Evolutionary conservation across 768 basidiomycete species (phyloP), one percentile per base, ranked within the genome.

Genomic region (Hygrophorus russula): DNA sequence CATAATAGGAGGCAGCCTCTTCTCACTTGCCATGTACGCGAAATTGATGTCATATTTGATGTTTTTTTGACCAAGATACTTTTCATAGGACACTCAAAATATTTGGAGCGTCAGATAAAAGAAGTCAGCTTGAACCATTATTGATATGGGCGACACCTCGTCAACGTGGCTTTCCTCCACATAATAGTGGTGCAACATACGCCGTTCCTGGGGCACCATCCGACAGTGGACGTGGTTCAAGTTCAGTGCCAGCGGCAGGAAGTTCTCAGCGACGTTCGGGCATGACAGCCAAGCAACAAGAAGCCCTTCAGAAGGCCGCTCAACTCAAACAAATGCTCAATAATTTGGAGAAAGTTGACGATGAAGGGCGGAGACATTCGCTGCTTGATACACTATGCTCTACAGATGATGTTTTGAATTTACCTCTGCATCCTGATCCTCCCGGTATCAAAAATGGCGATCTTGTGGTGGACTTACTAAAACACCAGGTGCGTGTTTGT

Each of bases 91-190:
- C 74, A 0, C 58, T 90, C 39, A 76, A 76, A 38, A 80, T 91
- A 8, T 91, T 79, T 56, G 89, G 79, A 2, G 57, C 76, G 4
- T 64, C 76, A 0, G 76, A 81, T 42, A 76, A 70, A 51, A 67
- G 82, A 27, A 59, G 59, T 12, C 55, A 69, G 27, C 60, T 92
- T 2, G 85, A 89, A 51, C 76, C 82, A 2, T 61, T 62, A 41
- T 67, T 92, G 36, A 56, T 69, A 2, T 87, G 86, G 84, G 87
- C 85, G 1, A 87, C 81, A 2, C 82, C 83, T 7, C 65, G 69
- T 12, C 76, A 78, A 48, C 63, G 67, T 18, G 84, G 82, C 8
- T 80, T 84, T 37, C 43, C 59, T 36, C 53, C 62, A 35, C 50
- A 50, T 30, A 48, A 42, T n/a, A 28, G 17, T 15, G 49, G 42